Evolutionary conservation across 2,329 filamentous ascomycete species (phyloP), one percentile per base, ranked within the genome.

Genomic region (Annulohypoxylon truncatum): DNA sequence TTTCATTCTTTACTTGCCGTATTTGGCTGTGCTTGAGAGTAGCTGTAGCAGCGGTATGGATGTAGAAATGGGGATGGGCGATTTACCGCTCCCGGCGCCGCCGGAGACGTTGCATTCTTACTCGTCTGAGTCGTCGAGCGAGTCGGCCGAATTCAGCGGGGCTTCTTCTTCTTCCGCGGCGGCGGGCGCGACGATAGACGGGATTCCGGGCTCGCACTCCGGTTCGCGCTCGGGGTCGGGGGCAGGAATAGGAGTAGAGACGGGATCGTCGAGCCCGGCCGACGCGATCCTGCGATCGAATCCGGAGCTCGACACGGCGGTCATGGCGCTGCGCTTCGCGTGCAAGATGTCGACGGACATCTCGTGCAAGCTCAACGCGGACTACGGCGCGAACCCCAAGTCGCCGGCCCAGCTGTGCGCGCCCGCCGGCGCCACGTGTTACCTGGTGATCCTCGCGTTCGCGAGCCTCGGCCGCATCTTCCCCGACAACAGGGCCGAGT

Each of bases 321-420:
- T 77, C 0, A 72, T 73, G 20, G 76, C 76, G 15, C 65, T 78
- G 2, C 73, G 73, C 9, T 77, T 78, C 59, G 76, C 75, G 2
- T 76, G 74, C 67, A 69, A 75, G 64, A 73, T 78, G 70, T 78
- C 76, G 15, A 75, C 72, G 7, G 76, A 78, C 60, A 76, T 78
- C 28, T 74, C 72, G 12, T 78, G 76, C 54, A 77, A 75, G 62
- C 67, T 77, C 6, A 77, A 77, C 66, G 61, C 62, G 1, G 68
- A 73, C 24, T 73, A 72, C 59, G 66, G 61, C 31, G 18, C 61
- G 18, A 50, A 62, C n/a, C 65, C 72, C 15, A 65, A 71, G n/a
- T 74, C 71, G 4, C 72, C 76, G 0, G 72, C 70, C 2, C 67
- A 71, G 13, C 68, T 77, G 8, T 75, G 74, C 29, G 76, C 76